Conservation (phyloP, 257 asterid genomes). For the Mitragyna speciosa region DNA sequence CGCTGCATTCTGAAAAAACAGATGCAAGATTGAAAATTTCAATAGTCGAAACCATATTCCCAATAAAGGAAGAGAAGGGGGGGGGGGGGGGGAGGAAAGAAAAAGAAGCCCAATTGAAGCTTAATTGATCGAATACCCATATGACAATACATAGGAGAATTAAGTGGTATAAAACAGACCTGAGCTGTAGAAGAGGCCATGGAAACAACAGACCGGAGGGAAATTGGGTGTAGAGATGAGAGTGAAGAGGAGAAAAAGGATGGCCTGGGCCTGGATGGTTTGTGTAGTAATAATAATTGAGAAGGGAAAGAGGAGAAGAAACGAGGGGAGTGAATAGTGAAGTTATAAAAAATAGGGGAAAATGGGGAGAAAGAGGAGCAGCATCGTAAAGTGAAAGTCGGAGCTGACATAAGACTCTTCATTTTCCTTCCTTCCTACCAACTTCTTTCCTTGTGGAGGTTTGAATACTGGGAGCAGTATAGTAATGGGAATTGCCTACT, state of each 20-base stretch:
- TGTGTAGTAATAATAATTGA: not conserved
- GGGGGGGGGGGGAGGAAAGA: too few relatives aligned
- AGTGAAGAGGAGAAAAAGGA: constrained; percentile 6
- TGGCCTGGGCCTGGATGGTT: not conserved
- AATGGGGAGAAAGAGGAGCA: constrained; percentile 4
- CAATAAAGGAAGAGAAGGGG: too few relatives aligned
- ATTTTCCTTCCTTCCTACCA: constrained; percentile 8
- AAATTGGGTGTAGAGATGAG: not conserved
- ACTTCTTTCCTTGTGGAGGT: not conserved
- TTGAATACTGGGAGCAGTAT: not conserved
- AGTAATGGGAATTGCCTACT: too few relatives aligned
- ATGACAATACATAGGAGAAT: not conserved
- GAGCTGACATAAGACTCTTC: constrained; percentile 21
- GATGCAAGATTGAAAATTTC: not conserved
- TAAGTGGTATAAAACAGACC: not conserved
- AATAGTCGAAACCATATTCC: constrained; percentile 2
- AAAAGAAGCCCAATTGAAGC: not conserved
- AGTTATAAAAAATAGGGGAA: not conserved
- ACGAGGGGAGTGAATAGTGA: not conserved
- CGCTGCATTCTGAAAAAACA: constrained; percentile 40
- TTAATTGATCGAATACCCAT: not conserved
- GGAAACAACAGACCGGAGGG: constrained; percentile 15
- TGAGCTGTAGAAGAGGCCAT: constrained; percentile 35
- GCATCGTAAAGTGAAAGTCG: constrained; percentile 18
- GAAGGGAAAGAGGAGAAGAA: not conserved